These are phyloP conservation scores for Cryoendolithus antarcticus DNA, from an alignment of 2,329 filamentous ascomycete species.

Conservation along the genomic window DNA sequence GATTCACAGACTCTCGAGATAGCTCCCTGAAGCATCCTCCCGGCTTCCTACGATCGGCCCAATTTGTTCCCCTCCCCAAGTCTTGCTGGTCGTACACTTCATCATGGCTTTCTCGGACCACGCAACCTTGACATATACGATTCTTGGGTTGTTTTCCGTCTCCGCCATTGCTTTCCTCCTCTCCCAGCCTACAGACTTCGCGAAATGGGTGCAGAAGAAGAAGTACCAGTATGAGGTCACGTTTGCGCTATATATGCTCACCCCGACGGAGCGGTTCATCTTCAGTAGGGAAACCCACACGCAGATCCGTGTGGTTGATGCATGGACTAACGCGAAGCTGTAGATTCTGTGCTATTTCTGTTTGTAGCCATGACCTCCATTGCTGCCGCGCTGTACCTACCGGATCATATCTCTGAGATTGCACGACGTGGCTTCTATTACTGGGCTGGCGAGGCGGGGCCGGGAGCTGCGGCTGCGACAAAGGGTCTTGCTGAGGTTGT, in stretches of 20 bases:
- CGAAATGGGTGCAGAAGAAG: slow-evolving; percentile 85
- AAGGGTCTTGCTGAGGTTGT: too few species aligned
- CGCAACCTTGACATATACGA: slow-evolving; percentile 14
- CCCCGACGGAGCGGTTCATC: slow-evolving; percentile 87
- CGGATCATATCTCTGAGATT: slow-evolving; percentile 75
- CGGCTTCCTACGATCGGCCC: too few species aligned
- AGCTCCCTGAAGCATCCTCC: too few species aligned
- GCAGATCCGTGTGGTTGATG: too few species aligned
- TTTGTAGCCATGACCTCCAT: slow-evolving; percentile 76
- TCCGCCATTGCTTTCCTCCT: slow-evolving; percentile 27
- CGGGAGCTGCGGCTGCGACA: not conserved
- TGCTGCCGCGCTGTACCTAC: slow-evolving; percentile 82
- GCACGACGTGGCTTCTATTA: slow-evolving; percentile 87
- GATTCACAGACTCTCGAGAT: too few species aligned
- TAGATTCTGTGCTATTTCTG: slow-evolving; percentile 86
- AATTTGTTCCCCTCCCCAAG: too few species aligned
- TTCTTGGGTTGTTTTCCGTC: slow-evolving; percentile 24
- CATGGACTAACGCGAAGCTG: not conserved
- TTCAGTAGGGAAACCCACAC: slow-evolving; percentile 58
- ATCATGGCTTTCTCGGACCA: slow-evolving; percentile 6
- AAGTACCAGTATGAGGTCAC: slow-evolving; percentile 98
- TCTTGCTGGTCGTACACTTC: not conserved
- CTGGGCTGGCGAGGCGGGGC: slow-evolving; percentile 58
- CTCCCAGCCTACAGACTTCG: slow-evolving; percentile 42
- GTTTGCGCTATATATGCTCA: slow-evolving; percentile 94